phyloP scores from a whole-genome alignment of 2,329 filamentous ascomycete genomes.

The Diaporthe humulicola region DNA sequence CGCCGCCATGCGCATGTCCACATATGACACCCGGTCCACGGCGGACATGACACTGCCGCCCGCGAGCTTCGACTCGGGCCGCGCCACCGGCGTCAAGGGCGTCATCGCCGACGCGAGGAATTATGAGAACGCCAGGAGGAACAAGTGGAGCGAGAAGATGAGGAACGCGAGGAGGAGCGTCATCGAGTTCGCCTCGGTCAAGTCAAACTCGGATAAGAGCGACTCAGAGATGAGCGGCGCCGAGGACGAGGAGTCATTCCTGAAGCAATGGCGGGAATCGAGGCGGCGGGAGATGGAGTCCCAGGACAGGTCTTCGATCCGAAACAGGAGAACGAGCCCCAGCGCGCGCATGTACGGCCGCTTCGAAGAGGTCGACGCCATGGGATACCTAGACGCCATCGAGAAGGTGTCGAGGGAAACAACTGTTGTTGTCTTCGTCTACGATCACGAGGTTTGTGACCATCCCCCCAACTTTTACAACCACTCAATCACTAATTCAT shows the following conservation, averaged over 20 bases:
- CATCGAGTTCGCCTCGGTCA: conserved; percentile 59
- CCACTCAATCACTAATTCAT: conserved; percentile 2
- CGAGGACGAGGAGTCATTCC: conserved; percentile 83
- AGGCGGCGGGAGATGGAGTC: conserved; percentile 82
- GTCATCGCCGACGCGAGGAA: conserved; percentile 87
- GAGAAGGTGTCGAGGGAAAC: conserved; percentile 88
- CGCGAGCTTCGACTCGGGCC: conserved; percentile 73
- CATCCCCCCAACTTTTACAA: neutral
- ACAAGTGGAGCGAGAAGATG: conserved; percentile 66
- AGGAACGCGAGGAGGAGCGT: conserved; percentile 68
- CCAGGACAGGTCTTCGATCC: conserved; percentile 65
- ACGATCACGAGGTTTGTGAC: conserved; percentile 82
- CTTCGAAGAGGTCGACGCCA: conserved; percentile 86
- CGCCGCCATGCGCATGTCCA: conserved; percentile 75
- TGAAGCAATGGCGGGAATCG: conserved; percentile 87
- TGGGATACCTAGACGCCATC: conserved; percentile 95
- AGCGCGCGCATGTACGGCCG: conserved; percentile 83
- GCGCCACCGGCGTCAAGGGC: conserved; percentile 86
- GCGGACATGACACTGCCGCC: conserved; percentile 71
- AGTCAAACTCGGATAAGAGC: conserved; percentile 52
- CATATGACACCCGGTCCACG: conserved; percentile 60
- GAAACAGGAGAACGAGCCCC: conserved; percentile 79
- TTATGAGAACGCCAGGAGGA: conserved; percentile 76
- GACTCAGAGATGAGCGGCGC: conserved; percentile 63
- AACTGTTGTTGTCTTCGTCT: conserved; percentile 92